Base-by-base conservation (phyloP, 108 stramenopile genomes). In the Schizochytrium sp. region DNA sequence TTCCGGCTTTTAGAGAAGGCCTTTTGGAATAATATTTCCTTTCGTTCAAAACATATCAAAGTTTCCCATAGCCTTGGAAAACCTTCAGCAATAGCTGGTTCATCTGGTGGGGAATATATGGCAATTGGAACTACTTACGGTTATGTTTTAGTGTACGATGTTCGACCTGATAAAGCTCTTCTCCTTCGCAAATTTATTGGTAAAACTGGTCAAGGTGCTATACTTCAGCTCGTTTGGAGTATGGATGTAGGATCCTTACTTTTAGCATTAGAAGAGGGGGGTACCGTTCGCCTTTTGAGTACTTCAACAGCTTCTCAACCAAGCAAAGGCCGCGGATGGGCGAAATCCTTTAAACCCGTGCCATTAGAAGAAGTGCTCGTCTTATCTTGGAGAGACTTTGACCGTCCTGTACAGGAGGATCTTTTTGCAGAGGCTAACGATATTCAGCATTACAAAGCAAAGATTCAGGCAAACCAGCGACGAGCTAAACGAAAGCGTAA, bases 31-130 rank as follows among this genome's bases (percentile, higher is more conserved):
- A 40, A 40, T 12, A 2, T 83, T 38, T 19, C 76, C 47, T 83
- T 83, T 83, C 76, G 76, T 12, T 83, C 76, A 0, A 83, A 83
- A 53, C 76, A 83, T 53, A 55, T 83, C 53, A 49, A 83, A 42
- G 53, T 83, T 12, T 53, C 28, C 15, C n/a, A 38, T 5, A 1
- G 50, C 3, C 42, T n/a, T 13, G 76, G 76, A 40, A 50, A 12
- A 5, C 76, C 76, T 55, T 47, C 76, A 53, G 76, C 76, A 42
- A 46, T 83, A 10, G 76, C 76, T 10, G 47, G 47, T 7, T 55
- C 47, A 2, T 10, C 76, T 55, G 47, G 50, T 2, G 76, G 76
- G 28, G 76, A 83, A 13, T 83, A 55, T 42, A 47, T 83, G 0
- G 76, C 76, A 7, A 2, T 83, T 50, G 76, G 76, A 13, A 83